Evolutionary conservation across 805 yeast species (phyloP).

Genomic region (Pichia californica): DNA sequence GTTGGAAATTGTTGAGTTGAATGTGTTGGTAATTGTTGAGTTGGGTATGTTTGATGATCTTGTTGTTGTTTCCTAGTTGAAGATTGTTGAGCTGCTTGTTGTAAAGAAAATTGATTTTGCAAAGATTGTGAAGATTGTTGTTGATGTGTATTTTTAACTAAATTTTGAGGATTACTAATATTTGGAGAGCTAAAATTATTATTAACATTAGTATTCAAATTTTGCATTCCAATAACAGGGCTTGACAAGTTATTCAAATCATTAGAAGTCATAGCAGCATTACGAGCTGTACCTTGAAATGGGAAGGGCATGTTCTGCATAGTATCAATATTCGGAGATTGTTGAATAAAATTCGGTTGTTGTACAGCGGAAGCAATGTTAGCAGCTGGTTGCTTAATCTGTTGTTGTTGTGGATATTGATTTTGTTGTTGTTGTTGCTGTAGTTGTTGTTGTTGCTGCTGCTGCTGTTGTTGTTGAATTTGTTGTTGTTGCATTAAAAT

Average conservation of each 20-base stretch:
- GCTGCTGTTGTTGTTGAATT: conserved; percentile 7
- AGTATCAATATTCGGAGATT: background rate
- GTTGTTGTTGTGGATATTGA: background rate
- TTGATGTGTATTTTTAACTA: conserved; percentile 2
- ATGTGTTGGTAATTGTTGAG: conserved; percentile 12
- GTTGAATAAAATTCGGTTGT: background rate
- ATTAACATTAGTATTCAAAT: background rate
- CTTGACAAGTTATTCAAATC: conserved; percentile 4
- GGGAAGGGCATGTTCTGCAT: background rate
- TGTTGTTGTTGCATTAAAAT: conserved; percentile 6
- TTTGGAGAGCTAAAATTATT: conserved; percentile 4
- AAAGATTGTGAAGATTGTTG: conserved; percentile 5
- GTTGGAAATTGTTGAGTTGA: conserved; percentile 28
- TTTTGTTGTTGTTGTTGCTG: conserved; percentile 17
- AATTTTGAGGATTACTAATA: conserved; percentile 7
- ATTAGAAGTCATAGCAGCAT: background rate
- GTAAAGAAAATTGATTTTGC: conserved; percentile 1
- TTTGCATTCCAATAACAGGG: conserved; percentile 6
- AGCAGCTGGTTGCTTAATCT: background rate
- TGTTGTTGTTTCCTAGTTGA: conserved; percentile 5
- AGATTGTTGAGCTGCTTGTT: conserved; percentile 8
- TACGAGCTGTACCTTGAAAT: background rate
- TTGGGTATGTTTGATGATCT: conserved; percentile 7
- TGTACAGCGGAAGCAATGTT: background rate
- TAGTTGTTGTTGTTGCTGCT: conserved; percentile 5